Base-by-base conservation (phyloP, 345 rosid genomes). In the Crucihimalaya himalaica region DNA sequence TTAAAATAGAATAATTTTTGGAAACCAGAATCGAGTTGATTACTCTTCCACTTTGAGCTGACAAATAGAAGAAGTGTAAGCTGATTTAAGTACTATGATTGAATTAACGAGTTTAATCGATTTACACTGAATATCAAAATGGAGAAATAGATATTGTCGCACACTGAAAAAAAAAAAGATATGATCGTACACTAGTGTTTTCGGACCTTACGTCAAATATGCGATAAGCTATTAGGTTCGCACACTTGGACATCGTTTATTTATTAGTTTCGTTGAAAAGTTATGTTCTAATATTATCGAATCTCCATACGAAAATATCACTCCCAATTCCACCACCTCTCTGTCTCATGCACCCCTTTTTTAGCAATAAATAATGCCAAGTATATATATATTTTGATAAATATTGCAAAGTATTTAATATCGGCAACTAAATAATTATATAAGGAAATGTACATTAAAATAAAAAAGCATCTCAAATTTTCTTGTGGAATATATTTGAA, bases 291-390 rank as follows among this genome's bases (percentile, higher is more conserved):
- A 55, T 69, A 5, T 20, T 57, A 56, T 34, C 54, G 16, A 35
- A 58, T 58, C 66, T 69, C 29, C 3, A 46, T 35, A 46, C 31
- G 25, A 58, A 20, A 58, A 58, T 15, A 58, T 70, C 58, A 31
- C 51, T 60, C 47, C 59, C 59, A 60, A 16, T 48, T 61, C 50
- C 68, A 71, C 67, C 51, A 71, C 75, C 67, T 16, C 40, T 25
- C 19, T 48, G 67, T 60, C 58, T 57, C 57, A 18, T 8, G 5
- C 7, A 19, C 18, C 13, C 1, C 13, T 37, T 35, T 35, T 11
- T 35, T 7, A 6, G 34, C 9, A 29, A n/a, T n/a, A n/a, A n/a
- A n/a, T n/a, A n/a, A n/a, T n/a, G n/a, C n/a, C n/a, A n/a, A n/a
- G n/a, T n/a, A n/a, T n/a, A n/a, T n/a, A n/a, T n/a, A n/a, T 23